Conservation (phyloP, 345 rosid species). For the Psidium friedrichsthalianum region DNA sequence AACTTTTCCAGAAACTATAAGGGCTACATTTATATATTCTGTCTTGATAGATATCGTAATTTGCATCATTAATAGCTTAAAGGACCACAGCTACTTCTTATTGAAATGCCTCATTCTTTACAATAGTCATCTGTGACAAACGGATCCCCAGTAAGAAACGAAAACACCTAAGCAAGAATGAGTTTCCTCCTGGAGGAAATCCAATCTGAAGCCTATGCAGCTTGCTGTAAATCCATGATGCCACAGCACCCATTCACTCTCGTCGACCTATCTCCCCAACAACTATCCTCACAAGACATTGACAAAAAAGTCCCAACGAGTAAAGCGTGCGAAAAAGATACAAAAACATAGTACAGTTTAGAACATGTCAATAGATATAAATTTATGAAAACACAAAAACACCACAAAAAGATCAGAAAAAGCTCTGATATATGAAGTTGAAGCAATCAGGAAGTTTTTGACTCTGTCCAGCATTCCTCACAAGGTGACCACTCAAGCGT, state of each 20-base stretch:
- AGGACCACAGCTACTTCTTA: neutral
- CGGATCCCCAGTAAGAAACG: neutral
- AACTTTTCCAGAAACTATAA: neutral
- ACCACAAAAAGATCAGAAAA: neutral
- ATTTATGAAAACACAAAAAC: too few relatives aligned
- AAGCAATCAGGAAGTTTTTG: neutral
- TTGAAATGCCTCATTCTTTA: neutral
- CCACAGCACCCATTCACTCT: too few relatives aligned
- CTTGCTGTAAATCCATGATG: too few relatives aligned
- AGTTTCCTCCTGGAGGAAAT: neutral
- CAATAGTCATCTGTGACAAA: neutral
- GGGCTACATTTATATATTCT: neutral
- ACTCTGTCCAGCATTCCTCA: neutral
- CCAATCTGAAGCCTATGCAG: too few relatives aligned
- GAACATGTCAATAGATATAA: too few relatives aligned
- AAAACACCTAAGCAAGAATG: neutral
- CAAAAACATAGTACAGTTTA: too few relatives aligned
- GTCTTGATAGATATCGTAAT: neutral
- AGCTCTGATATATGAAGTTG: neutral
- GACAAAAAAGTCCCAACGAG: too few relatives aligned
- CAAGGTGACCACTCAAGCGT: neutral
- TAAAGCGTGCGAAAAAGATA: too few relatives aligned
- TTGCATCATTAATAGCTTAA: neutral
- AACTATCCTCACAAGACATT: too few relatives aligned
- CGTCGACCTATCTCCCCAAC: too few relatives aligned